Evolutionary conservation across 768 basidiomycete genomes (phyloP).

Genomic region (Trametes sanguinea): DNA sequence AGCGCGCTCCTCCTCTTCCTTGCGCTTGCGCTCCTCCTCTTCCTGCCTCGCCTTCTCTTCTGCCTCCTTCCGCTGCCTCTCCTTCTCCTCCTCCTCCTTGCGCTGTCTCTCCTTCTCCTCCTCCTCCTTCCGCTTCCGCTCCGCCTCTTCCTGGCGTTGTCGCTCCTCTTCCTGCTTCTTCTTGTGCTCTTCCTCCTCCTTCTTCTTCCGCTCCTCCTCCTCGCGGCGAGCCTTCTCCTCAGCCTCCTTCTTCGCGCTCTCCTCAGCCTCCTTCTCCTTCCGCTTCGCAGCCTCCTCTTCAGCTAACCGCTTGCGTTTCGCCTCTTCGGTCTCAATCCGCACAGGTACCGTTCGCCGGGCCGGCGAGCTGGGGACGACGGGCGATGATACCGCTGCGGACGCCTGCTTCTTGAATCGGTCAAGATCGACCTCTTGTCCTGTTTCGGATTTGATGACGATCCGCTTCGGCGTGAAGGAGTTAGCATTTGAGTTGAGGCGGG

Average conservation of each 20-base stretch:
- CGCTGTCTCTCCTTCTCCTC: constrained; percentile 43
- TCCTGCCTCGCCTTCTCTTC: constrained; percentile 35
- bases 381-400: constrained; percentile 41
- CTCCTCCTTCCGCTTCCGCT: constrained; percentile 37
- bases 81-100: constrained; percentile 45
- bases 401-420: constrained; percentile 54
- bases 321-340: constrained; percentile 66
- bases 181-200: constrained; percentile 40
- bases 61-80: constrained; percentile 44
- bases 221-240: constrained; percentile 32
- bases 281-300: constrained; percentile 40
- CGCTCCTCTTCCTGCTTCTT: constrained; percentile 48
- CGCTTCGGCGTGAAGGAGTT: constrained; percentile 58
- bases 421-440: constrained; percentile 66
- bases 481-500: constrained; percentile 61
- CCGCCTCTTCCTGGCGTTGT: constrained; percentile 39
- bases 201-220: constrained; percentile 30
- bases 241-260: constrained; percentile 49
- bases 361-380: constrained; percentile 41
- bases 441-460: constrained; percentile 58
- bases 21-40: constrained; percentile 44
- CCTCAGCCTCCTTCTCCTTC: constrained; percentile 40
- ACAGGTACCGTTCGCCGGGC: constrained; percentile 41
- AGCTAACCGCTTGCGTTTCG: constrained; percentile 50
- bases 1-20: constrained; percentile 41